Conservation (phyloP, 2,329 filamentous ascomycete species). For the Penicillium frequentans region DNA sequence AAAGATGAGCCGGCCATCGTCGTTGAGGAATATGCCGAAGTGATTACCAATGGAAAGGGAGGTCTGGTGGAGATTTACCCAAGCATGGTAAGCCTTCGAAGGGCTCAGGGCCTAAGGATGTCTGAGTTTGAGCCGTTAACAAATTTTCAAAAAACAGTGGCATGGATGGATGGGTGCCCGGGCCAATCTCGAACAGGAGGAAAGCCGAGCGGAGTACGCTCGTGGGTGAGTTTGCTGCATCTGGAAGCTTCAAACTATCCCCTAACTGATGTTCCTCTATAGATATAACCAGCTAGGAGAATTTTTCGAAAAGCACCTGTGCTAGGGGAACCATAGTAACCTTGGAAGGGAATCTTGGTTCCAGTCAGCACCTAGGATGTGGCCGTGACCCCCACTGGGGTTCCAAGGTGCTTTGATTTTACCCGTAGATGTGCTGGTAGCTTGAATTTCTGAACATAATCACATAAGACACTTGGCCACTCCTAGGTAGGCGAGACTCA, state of each 20-base stretch:
- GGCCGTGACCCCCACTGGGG: no score
- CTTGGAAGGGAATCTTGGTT: background rate
- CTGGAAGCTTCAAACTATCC: background rate
- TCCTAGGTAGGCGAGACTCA: no score
- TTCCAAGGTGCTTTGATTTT: no score
- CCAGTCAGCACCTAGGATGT: no score
- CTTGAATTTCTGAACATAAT: no score
- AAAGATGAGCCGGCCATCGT: slow-evolving; percentile 61
- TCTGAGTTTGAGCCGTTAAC: background rate
- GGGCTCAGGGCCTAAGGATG: background rate
- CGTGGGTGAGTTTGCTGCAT: slow-evolving; percentile 49
- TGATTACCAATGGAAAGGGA: slow-evolving; percentile 53
- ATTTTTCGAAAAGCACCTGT: slow-evolving; percentile 27
- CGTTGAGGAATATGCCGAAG: slow-evolving; percentile 54
- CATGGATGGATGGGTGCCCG: slow-evolving; percentile 75
- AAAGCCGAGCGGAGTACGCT: slow-evolving; percentile 61
- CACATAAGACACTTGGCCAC: no score
- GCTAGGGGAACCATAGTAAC: background rate
- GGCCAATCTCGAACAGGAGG: slow-evolving; percentile 56
- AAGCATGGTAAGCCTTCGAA: slow-evolving; percentile 49
- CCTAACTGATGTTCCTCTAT: background rate
- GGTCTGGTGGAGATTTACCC: slow-evolving; percentile 63
- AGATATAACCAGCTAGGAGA: slow-evolving; percentile 23
- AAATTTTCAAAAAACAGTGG: slow-evolving; percentile 32
- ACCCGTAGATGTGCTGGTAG: no score